Percentiles rank a stretch among this genome's conserved stretches.
Conservation (phyloP, 768 basidiomycete species). For the Daedaleopsis nitida region DNA sequence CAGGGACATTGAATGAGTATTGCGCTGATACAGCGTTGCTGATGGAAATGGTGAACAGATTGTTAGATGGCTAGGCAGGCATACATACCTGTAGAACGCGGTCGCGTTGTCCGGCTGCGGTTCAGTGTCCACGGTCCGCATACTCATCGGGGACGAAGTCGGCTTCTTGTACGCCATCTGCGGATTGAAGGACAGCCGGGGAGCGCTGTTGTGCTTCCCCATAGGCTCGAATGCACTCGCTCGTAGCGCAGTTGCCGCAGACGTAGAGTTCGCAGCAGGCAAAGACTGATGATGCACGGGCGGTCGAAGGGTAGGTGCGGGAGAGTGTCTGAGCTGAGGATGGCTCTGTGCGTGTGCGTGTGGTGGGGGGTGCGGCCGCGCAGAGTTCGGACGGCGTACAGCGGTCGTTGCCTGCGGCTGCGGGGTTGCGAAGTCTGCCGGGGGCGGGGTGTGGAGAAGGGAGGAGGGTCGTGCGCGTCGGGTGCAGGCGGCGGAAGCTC, state of each 20-base stretch:
- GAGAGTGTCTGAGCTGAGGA: not conserved
- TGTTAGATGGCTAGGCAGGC: not conserved
- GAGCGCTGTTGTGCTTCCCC: not conserved
- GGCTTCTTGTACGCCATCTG: constrained; percentile 47
- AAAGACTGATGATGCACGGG: not conserved
- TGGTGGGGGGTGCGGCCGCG: not conserved
- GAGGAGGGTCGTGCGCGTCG: not conserved
- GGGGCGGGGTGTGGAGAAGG: constrained; percentile 21
- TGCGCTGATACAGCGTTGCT: constrained; percentile 60
- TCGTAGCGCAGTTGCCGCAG: not conserved
- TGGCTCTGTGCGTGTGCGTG: constrained; percentile 13
- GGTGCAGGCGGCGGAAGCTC: constrained; percentile 21
- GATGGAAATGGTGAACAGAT: constrained; percentile 3
- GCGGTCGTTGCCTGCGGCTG: not conserved
- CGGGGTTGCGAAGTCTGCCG: not conserved
- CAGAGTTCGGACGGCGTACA: constrained; percentile 1
- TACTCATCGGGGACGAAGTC: constrained; percentile 10
- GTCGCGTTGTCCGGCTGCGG: constrained; percentile 31
- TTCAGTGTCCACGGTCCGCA: constrained; percentile 10
- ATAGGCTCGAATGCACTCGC: not conserved
- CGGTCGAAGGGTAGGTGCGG: not conserved
- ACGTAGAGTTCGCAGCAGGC: not conserved
- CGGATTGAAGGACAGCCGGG: constrained; percentile 41
- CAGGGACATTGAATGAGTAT: constrained; percentile 23
- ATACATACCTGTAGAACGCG: constrained; percentile 60